Evolutionary conservation across 139 green algal species (phyloP), one percentile per base, ranked within the genome.

Genomic region (Auxenochlorella protothecoides): DNA sequence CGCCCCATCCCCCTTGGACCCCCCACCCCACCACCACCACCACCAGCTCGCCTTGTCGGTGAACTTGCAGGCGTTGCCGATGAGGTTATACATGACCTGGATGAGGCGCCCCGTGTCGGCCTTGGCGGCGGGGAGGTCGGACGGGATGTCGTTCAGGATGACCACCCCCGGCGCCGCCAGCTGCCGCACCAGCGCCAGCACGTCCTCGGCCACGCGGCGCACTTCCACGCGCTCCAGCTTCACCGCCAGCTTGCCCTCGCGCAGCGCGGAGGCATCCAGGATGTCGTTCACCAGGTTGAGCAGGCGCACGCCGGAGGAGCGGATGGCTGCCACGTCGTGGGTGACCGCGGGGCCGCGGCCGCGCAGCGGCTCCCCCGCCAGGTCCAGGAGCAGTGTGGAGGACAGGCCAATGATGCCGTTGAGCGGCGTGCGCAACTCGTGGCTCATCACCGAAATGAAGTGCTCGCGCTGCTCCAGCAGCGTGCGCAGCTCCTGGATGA

Each of bases 341-440:
- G 15, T 51, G 27, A 44, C 27, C 8, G 61, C 68, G 44, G 68
- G 6, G n/a, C 61, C n/a, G 61, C n/a, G 61, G 61, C n/a, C n/a
- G 61, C 27, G 27, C 27, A 44, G 27, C 27, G 27, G 27, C 13
- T 59, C 14, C 53, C 59, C n/a, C 12, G n/a, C 64, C 59, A 3
- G 52, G 64, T 76, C 72, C 62, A 63, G 68, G 7, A 81, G 67
- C 66, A 81, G 71, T 16, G 79, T 74, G 57, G 81, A 69, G 12
- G 61, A 72, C 7, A 81, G 76, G 27, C 85, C 85, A 53, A 93
- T 92, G 75, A 93, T 91, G 59, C 88, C 88, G 77, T 93, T 93
- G 55, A 93, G 83, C 16, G 88, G 88, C 54, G 88, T 93, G 53
- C 88, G 84, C 73, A 93, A 78, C 78, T 93, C 88, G 74, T 93